These are phyloP conservation scores for Phlebiopsis flavidoalba DNA, from an alignment of 768 basidiomycete genomes.

Conservation along the genomic window DNA sequence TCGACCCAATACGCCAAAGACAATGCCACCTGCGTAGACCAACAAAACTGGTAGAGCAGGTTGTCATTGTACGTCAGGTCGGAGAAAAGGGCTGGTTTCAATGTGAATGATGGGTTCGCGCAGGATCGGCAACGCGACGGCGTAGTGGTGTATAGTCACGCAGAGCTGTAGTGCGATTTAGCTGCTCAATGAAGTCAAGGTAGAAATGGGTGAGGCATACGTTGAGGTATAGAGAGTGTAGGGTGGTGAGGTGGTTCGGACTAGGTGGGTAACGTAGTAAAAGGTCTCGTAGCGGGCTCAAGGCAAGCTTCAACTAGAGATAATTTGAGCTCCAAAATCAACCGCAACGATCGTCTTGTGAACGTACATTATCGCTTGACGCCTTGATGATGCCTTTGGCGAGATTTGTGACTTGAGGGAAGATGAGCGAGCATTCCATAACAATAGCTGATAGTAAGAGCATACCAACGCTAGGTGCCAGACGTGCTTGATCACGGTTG, in stretches of 20 bases:
- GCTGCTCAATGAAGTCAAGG: background rate
- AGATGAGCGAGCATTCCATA: background rate
- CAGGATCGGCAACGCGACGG: conserved; percentile 57
- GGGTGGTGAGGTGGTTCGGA: conserved; percentile 54
- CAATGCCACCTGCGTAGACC: conserved; percentile 76
- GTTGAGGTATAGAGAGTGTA: conserved; percentile 65
- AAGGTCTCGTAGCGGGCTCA: conserved; percentile 56
- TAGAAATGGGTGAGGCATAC: conserved; percentile 18
- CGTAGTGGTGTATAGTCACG: conserved; percentile 47
- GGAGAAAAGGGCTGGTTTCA: conserved; percentile 47
- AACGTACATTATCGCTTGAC: conserved; percentile 53
- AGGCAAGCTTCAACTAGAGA: conserved; percentile 37
- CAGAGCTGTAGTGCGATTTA: conserved; percentile 42
- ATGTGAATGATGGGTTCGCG: conserved; percentile 59
- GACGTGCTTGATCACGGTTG: conserved; percentile 54
- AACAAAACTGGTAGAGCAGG: conserved; percentile 82
- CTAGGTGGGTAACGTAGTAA: conserved; percentile 57
- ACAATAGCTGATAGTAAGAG: background rate
- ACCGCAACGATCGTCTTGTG: conserved; percentile 19
- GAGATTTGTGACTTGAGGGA: conserved; percentile 51
- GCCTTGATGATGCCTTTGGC: conserved; percentile 57
- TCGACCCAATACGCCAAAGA: conserved; percentile 52
- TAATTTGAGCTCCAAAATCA: conserved; percentile 15
- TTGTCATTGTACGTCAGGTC: conserved; percentile 77
- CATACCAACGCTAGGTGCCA: conserved; percentile 65